Evolutionary conservation across 2,329 filamentous ascomycete species (phyloP).

Genomic region (Cordyceps farinosa): DNA sequence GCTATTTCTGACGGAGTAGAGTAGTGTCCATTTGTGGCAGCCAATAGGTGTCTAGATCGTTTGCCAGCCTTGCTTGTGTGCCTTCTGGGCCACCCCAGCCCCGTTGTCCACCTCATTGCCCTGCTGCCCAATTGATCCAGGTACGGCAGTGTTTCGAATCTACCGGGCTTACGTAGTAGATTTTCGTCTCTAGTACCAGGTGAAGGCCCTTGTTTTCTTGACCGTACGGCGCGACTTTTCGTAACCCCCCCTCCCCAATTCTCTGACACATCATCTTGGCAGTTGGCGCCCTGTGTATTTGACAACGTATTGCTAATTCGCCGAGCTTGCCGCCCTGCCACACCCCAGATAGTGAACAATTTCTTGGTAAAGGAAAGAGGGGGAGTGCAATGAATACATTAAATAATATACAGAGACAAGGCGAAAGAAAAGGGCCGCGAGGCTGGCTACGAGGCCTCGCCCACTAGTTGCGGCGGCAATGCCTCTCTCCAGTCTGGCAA

Average conservation of each 20-base stretch:
- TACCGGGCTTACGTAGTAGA: neutral
- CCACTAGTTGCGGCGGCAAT: neutral
- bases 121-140: neutral
- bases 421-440: neutral
- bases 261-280: neutral
- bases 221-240: too few species aligned
- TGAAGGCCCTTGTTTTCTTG: too few species aligned
- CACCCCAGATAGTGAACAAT: too few species aligned
- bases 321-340: neutral
- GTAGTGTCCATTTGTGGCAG: neutral
- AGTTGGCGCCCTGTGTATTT: neutral
- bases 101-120: neutral
- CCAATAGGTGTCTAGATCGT: neutral
- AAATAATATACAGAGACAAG: too few species aligned
- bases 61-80: neutral
- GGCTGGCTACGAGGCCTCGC: neutral
- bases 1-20: neutral
- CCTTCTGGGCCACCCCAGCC: neutral
- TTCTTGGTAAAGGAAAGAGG: too few species aligned
- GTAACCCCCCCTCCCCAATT: neutral
- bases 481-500: neutral
- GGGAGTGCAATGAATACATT: neutral
- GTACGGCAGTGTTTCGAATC: neutral
- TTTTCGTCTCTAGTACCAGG: too few species aligned
- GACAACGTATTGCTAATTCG: neutral